A percentile compares a stretch with the other conserved stretches of the same genome.
These are phyloP conservation scores for Xylariaceae sp. DNA, from an alignment of 2,329 filamentous ascomycete genomes.

Conservation along the genomic window DNA sequence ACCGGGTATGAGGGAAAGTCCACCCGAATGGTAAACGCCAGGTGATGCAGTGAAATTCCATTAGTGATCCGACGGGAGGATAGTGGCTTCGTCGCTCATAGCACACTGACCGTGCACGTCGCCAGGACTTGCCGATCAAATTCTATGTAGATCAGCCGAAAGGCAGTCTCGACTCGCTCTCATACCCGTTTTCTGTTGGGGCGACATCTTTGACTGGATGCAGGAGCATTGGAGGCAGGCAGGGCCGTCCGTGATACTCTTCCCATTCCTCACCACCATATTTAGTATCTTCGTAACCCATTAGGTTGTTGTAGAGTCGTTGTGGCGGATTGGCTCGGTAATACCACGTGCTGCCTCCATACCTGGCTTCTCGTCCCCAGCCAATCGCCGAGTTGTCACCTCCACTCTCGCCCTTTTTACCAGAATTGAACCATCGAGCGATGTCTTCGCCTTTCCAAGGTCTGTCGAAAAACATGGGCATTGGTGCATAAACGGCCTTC, in stretches of 20 bases:
- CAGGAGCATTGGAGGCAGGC: constrained; percentile 55
- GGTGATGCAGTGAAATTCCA: too few relatives aligned
- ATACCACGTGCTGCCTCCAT: constrained; percentile 59
- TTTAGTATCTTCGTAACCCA: constrained; percentile 54
- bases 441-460: constrained; percentile 58
- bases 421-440: constrained; percentile 58
- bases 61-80: too few relatives aligned
- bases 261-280: constrained; percentile 57
- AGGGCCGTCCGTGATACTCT: constrained; percentile 50
- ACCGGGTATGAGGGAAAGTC: too few relatives aligned
- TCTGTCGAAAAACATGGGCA: constrained; percentile 76
- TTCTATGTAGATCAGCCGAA: constrained; percentile 24
- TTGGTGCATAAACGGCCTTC: constrained; percentile 73
- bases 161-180: constrained; percentile 39
- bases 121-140: too few relatives aligned
- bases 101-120: too few relatives aligned
- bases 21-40: too few relatives aligned
- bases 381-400: constrained; percentile 55
- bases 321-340: constrained; percentile 55
- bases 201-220: constrained; percentile 58
- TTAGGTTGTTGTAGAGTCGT: constrained; percentile 59
- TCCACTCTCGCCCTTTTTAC: constrained; percentile 50
- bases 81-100: too few relatives aligned
- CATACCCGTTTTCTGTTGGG: constrained; percentile 43
- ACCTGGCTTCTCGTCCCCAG: constrained; percentile 55